Base-by-base conservation (phyloP, 2,329 filamentous ascomycete genomes). In the Trichoderma koningiopsis region DNA sequence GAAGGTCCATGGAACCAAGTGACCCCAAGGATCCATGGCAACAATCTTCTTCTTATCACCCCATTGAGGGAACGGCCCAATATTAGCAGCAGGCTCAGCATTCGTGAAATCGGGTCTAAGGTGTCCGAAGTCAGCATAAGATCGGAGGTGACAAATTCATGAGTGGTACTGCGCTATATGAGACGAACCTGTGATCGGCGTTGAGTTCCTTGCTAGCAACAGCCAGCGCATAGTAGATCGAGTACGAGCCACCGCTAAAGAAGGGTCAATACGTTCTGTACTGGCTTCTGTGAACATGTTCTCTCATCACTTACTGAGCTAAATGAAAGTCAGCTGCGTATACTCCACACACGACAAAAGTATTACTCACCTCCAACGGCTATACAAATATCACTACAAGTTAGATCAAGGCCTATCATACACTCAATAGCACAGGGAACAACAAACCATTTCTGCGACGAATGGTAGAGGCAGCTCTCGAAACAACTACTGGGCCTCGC, bases 21-120 rank as follows among this genome's bases (percentile, higher is more conserved):
- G 96, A 7, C 96, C 95, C 79, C 91, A 92, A 0, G 95, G 95
- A 77, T 98, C 96, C 93, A 99, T 97, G 22, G 95, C 93, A 16
- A 98, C 95, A 72, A 99, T 98, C 84, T 97, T 98, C 80, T 93
- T 93, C 76, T 87, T 88, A 77, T 97, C 92, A 31, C 87, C 88
- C 95, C 95, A 99, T 81, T 96, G 89, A 8, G 92, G 90, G 75
- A 97, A 97, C 8, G 93, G 94, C 0, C 94, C 94, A 77, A 98
- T 93, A 65, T 91, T 88, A 27, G 89, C 92, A n/a, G 94, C 94
- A 14, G 96, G 96, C 79, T 98, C 92, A 11, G 94, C 97, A 79
- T 98, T 83, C 72, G 84, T 88, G 73, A 86, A 89, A 73, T 88
- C 86, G n/a, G 87, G 87, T 59, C 85, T 86, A 62, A 1, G 8